Evolutionary conservation across 495 filamentous ascomycete species (phyloP).

Genomic region (Penicillium tannophilum): DNA sequence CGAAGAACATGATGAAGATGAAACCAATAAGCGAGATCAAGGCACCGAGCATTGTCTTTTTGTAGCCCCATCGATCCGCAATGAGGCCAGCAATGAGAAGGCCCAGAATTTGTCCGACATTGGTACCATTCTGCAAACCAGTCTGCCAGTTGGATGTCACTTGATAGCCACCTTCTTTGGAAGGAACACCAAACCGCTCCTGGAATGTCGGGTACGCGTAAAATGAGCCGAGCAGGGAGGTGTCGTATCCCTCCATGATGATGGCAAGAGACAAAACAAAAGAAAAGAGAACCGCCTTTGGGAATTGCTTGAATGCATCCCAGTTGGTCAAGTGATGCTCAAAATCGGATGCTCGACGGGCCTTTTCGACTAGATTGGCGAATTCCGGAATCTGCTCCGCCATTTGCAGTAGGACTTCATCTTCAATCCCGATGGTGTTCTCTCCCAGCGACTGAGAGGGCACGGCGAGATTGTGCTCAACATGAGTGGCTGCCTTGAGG

Average conservation of each 20-base stretch:
- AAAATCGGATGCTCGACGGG: slow-evolving; percentile 9
- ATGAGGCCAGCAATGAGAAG: slow-evolving; percentile 64
- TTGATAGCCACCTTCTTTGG: slow-evolving; percentile 33
- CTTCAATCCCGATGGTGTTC: slow-evolving; percentile 20
- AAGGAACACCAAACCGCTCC: slow-evolving; percentile 25
- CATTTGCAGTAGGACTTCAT: slow-evolving; percentile 17
- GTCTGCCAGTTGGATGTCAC: slow-evolving; percentile 59
- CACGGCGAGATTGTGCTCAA: slow-evolving; percentile 14
- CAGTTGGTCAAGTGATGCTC: slow-evolving; percentile 2
- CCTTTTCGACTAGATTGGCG: slow-evolving; percentile 13
- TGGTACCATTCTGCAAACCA: slow-evolving; percentile 59
- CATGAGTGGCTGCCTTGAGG: slow-evolving; percentile 8
- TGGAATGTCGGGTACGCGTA: slow-evolving; percentile 18
- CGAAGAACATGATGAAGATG: slow-evolving; percentile 74
- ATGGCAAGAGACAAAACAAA: slow-evolving; percentile 38
- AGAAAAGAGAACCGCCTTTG: slow-evolving; percentile 43
- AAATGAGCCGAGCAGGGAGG: slow-evolving; percentile 31
- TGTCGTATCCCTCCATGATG: slow-evolving; percentile 47
- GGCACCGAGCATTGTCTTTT: slow-evolving; percentile 60
- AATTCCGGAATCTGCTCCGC: slow-evolving; percentile 22
- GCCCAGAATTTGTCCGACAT: slow-evolving; percentile 63
- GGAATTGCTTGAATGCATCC: slow-evolving; percentile 12
- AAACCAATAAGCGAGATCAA: slow-evolving; percentile 53
- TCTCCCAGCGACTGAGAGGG: slow-evolving; percentile 11
- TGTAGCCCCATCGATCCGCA: slow-evolving; percentile 64